These are phyloP conservation scores for Malbranchea cinnamomea DNA, from an alignment of 2,329 filamentous ascomycete genomes.

Conservation along the genomic window DNA sequence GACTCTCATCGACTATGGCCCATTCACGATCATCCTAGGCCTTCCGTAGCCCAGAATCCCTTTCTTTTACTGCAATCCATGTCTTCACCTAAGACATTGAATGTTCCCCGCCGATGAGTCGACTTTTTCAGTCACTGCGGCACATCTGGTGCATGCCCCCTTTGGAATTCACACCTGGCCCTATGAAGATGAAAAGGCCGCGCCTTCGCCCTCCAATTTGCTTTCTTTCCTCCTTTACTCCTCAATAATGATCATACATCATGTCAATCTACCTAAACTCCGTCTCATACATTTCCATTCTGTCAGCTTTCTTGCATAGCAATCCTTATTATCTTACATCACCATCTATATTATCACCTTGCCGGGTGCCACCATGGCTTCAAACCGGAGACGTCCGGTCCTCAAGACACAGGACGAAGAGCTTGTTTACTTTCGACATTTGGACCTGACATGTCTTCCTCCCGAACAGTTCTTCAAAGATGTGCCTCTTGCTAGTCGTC, in stretches of 20 bases:
- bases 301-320: neutral
- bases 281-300: slow-evolving; percentile 1
- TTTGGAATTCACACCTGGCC: slow-evolving; percentile 4
- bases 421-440: slow-evolving; percentile 4
- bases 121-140: neutral
- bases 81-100: slow-evolving; percentile 2
- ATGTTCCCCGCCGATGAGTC: neutral
- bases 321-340: neutral
- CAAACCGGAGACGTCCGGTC: neutral
- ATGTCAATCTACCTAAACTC: slow-evolving; percentile 3
- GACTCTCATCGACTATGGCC: neutral
- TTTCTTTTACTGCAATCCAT: neutral
- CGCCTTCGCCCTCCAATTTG: slow-evolving; percentile 1
- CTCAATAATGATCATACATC: slow-evolving; percentile 4
- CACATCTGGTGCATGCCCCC: neutral
- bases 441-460: slow-evolving; percentile 8
- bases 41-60: slow-evolving; percentile 1
- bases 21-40: neutral
- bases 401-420: slow-evolving; percentile 2
- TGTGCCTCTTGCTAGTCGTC: slow-evolving; percentile 29
- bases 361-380: neutral
- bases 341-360: slow-evolving; percentile 5
- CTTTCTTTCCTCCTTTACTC: slow-evolving; percentile 8
- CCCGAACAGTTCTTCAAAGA: slow-evolving; percentile 11
- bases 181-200: slow-evolving; percentile 6